Evolutionary conservation across 1,284 basidiomycete species (phyloP).

Genomic region (Ceratobasidium sp.): DNA sequence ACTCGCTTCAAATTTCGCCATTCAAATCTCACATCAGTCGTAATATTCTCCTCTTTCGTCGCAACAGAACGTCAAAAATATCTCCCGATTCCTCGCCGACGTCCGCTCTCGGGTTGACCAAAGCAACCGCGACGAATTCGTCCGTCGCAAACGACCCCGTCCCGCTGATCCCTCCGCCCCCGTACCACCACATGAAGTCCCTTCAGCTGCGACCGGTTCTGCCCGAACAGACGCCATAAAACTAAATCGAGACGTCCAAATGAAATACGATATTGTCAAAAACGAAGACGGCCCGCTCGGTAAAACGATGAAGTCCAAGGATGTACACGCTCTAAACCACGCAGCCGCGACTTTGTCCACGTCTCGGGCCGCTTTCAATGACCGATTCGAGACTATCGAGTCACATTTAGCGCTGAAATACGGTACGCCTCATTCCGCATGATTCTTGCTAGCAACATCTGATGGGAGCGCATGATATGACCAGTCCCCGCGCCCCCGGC

Average conservation of each 20-base stretch:
- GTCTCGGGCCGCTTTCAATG: slow-evolving; percentile 65
- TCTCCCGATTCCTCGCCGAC: slow-evolving; percentile 72
- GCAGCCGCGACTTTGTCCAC: slow-evolving; percentile 53
- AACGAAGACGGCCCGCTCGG: slow-evolving; percentile 79
- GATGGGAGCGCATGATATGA: neutral
- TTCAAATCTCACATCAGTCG: slow-evolving; percentile 5
- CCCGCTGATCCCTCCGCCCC: slow-evolving; percentile 47
- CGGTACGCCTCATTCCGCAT: slow-evolving; percentile 58
- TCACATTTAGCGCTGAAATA: slow-evolving; percentile 75
- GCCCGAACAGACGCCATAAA: slow-evolving; percentile 76
- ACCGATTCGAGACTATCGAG: slow-evolving; percentile 71
- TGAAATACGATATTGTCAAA: slow-evolving; percentile 83
- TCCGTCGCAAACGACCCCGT: slow-evolving; percentile 65
- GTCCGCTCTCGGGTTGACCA: slow-evolving; percentile 75
- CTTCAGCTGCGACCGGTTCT: slow-evolving; percentile 57
- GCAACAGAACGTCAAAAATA: slow-evolving; percentile 69
- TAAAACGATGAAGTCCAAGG: slow-evolving; percentile 48
- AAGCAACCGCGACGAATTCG: slow-evolving; percentile 78
- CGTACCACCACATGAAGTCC: slow-evolving; percentile 41
- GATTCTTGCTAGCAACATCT: neutral
- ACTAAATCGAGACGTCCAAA: slow-evolving; percentile 75
- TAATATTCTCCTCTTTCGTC: neutral
- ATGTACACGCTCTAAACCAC: slow-evolving; percentile 46
- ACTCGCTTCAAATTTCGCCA: slow-evolving; percentile 59
- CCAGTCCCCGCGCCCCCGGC: slow-evolving; percentile 75